Percentiles rank a stretch among this genome's conserved stretches.
Evolutionary conservation across 2,329 filamentous ascomycete species (phyloP).

Genomic region (Fonsecaea multimorphosa): DNA sequence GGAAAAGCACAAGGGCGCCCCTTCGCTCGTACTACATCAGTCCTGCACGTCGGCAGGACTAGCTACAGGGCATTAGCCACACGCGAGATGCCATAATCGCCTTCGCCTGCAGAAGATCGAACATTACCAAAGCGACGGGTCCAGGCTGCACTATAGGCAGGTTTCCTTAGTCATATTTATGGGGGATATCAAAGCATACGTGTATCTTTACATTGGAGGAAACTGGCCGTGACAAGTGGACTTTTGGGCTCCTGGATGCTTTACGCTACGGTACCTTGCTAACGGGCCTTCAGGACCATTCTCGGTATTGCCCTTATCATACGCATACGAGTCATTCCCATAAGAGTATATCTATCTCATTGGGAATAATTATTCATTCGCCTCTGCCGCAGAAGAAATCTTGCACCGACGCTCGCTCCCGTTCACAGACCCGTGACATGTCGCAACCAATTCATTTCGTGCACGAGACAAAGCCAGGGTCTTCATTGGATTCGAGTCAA

Average conservation of each 20-base stretch:
- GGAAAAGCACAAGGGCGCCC: neutral
- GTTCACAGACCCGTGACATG: neutral
- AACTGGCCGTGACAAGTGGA: conserved; percentile 9
- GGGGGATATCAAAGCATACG: neutral
- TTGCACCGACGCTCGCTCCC: neutral
- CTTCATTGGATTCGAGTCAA: conserved; percentile 21
- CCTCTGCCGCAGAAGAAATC: neutral
- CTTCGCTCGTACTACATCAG: neutral
- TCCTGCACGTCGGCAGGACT: neutral
- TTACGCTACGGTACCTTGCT: conserved; percentile 10
- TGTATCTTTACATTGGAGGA: conserved; percentile 15
- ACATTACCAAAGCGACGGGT: conserved; percentile 20
- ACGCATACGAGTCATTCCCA: neutral
- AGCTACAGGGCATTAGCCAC: conserved; percentile 1
- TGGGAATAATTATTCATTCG: conserved; percentile 6
- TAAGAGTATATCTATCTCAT: conserved; percentile 15
- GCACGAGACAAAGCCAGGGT: conserved; percentile 24
- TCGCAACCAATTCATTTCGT: conserved; percentile 27
- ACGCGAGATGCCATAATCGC: conserved; percentile 17
- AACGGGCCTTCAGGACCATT: neutral
- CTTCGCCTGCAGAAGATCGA: conserved; percentile 9
- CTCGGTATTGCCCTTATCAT: neutral
- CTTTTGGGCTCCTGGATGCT: conserved; percentile 11
- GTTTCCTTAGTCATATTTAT: conserved; percentile 18
- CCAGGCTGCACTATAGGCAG: conserved; percentile 2